Evolutionary conservation across 2,329 filamentous ascomycete genomes (phyloP).

Genomic region (Alternaria incomplexa): DNA sequence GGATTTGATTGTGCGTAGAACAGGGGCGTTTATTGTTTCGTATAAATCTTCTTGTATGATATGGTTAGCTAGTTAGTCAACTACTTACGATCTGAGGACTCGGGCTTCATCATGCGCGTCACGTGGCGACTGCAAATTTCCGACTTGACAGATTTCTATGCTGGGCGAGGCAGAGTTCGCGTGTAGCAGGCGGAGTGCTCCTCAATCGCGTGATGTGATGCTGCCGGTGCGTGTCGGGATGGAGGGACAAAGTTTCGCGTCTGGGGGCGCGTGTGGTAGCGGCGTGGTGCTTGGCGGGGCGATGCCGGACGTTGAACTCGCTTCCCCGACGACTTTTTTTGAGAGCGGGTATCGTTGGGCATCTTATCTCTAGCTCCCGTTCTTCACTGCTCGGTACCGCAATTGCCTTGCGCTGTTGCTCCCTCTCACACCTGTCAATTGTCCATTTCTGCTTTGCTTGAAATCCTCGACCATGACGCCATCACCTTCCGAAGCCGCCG

Average conservation of each 20-base stretch:
- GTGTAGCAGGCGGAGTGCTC: not conserved
- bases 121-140: not conserved
- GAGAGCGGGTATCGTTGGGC: not conserved
- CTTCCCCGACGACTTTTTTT: slow-evolving; percentile 19
- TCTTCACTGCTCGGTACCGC: slow-evolving; percentile 8
- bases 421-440: slow-evolving; percentile 3
- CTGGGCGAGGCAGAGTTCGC: not conserved
- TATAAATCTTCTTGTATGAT: not conserved
- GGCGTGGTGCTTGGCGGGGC: slow-evolving; percentile 9
- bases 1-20: not conserved
- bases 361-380: slow-evolving; percentile 13
- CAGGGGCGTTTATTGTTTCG: not conserved
- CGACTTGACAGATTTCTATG: not conserved
- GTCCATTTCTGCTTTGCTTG: not conserved
- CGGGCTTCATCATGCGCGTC: not conserved
- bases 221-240: not conserved
- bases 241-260: not conserved
- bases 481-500: slow-evolving; percentile 35
- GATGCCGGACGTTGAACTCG: slow-evolving; percentile 9
- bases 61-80: not conserved
- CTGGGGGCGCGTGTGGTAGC: not conserved
- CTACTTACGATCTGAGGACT: not conserved
- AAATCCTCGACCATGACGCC: slow-evolving; percentile 32
- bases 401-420: slow-evolving; percentile 18
- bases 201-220: not conserved